Percentiles rank a stretch among this genome's conserved stretches.
Conservation (phyloP, 169 alveolate species). For the Miamiensis avidus region DNA sequence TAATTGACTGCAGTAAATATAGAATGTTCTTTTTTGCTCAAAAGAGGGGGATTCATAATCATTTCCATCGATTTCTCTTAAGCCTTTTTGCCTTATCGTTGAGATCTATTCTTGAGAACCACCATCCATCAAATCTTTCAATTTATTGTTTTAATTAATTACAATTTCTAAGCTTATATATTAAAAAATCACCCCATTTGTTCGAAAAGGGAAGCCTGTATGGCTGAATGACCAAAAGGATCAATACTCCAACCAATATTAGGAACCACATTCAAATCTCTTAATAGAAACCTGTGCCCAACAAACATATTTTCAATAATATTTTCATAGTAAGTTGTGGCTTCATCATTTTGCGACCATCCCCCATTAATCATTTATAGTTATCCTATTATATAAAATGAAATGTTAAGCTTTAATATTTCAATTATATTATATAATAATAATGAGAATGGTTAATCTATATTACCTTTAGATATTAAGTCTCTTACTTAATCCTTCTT, state of each 20-base stretch:
- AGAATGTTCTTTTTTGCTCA: constrained; percentile 10
- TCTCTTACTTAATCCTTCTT: constrained; percentile 43
- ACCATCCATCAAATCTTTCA: constrained; percentile 57
- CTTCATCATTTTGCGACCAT: constrained; percentile 89
- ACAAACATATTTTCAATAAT: constrained; percentile 63
- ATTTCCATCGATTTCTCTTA: constrained; percentile 60
- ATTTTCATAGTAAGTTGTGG: constrained; percentile 74
- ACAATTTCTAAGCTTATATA: too few species aligned
- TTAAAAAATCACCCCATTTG: constrained; percentile 58
- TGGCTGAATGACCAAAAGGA: constrained; percentile 86
- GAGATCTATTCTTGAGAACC: constrained; percentile 66
- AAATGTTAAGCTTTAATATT: too few species aligned
- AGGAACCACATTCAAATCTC: constrained; percentile 62
- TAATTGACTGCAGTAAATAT: constrained; percentile 63
- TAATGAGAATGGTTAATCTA: neutral
- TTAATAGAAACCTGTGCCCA: constrained; percentile 65
- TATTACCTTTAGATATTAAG: constrained; percentile 35
- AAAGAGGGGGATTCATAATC: constrained; percentile 62
- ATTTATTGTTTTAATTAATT: too few species aligned
- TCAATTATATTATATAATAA: too few species aligned
- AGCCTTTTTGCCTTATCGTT: constrained; percentile 55
- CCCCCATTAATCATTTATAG: constrained; percentile 89
- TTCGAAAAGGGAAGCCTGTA: constrained; percentile 62
- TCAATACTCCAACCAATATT: constrained; percentile 89
- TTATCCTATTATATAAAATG: constrained; percentile 47